phyloP scores from a whole-genome alignment of 73 alveolate genomes.

The Uronychia setigera region DNA sequence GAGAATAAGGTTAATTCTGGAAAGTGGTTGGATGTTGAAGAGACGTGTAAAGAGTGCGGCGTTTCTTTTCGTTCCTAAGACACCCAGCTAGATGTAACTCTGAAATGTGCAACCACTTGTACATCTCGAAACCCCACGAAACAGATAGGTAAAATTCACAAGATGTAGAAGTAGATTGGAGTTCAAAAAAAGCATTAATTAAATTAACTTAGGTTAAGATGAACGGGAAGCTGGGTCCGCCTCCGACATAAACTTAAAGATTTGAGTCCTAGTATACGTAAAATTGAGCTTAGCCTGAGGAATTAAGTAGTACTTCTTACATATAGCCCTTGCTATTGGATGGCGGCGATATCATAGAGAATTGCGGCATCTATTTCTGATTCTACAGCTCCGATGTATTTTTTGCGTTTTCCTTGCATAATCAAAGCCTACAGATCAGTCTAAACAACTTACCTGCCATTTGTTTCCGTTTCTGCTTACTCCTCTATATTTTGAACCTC shows the following conservation, averaged over 20 bases:
- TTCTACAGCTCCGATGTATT: constrained; percentile 37
- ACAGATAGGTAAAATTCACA: not conserved
- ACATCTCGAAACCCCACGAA: not conserved
- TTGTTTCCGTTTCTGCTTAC: constrained; percentile 68
- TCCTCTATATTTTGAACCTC: constrained; percentile 66
- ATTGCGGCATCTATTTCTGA: constrained; percentile 38
- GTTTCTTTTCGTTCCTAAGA: not conserved
- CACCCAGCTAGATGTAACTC: not conserved
- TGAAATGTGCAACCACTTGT: not conserved
- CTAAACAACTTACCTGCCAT: constrained; percentile 56
- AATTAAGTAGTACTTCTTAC: not conserved
- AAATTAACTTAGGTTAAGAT: no score
- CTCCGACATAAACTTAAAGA: not conserved
- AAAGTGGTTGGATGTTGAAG: not conserved
- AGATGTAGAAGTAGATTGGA: not conserved
- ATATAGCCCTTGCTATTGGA: not conserved
- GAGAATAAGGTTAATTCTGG: not conserved
- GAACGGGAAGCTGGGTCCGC: not conserved
- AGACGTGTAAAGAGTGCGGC: not conserved
- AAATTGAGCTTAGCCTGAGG: not conserved
- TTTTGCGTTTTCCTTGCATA: constrained; percentile 34
- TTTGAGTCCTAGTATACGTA: not conserved
- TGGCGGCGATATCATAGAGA: constrained; percentile 16
- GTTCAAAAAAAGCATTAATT: no score
- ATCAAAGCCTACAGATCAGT: constrained; percentile 23